Evolutionary conservation across 2,329 filamentous ascomycete genomes (phyloP), one percentile per base, ranked within the genome.

Genomic region (Aspergillus versicolor): DNA sequence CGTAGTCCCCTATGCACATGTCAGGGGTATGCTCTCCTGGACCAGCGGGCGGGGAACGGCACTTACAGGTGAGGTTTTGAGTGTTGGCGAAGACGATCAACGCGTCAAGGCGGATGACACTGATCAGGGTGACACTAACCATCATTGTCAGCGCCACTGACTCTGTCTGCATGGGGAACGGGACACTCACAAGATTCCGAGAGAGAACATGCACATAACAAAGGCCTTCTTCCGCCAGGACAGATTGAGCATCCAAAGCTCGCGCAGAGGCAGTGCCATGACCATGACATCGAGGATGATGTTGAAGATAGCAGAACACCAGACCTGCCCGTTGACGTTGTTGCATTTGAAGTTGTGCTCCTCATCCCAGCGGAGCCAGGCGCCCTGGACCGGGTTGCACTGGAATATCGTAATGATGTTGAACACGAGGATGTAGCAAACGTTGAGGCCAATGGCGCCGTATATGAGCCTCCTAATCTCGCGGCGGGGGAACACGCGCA

Each of bases 81-180:
- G 77, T 77, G 37, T 65, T 70, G 9, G 73, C 74, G 58, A 80
- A 79, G 43, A 66, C 59, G 46, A 80, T 71, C 17, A 80, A 70
- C 6, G 74, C 75, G 11, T 71, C 68, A 3, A 81, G 67, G n/a
- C 78, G 76, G 27, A 81, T 64, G 47, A 77, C 72, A 54, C 75
- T 78, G 58, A 79, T 69, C n/a, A 80, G 58, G 3, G 76, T 80
- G 40, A 78, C 75, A 52, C 75, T 79, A 38, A 11, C 27, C 27
- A 4, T 27, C 27, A 8, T n/a, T 32, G 42, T 61, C 41, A 62
- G 27, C 1, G 9, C 8, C 27, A 3, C 27, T 30, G 3, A 4
- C 9, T 30, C 8, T 4, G 2, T 30, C 24, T 27, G 8, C 24
- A 27, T 8, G 8, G 24, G 7, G 27, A 11, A 30, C 8, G 19